Conservation (phyloP, 371 early-diverging fungal genomes). For the Rhizopus delemar region DNA sequence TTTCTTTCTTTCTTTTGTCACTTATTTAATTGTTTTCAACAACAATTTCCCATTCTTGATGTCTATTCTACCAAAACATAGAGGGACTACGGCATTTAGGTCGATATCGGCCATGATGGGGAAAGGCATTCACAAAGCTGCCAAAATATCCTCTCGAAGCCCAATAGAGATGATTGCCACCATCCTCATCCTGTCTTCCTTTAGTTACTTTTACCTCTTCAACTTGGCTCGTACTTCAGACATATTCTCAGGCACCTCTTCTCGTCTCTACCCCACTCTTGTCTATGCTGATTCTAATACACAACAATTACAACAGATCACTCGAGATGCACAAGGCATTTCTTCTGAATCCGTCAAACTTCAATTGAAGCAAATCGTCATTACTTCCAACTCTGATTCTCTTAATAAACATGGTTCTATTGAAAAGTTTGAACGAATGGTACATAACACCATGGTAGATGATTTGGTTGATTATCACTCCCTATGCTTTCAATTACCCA, state of each 20-base stretch:
- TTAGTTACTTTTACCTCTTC: constrained; percentile 77
- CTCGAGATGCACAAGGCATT: constrained; percentile 28
- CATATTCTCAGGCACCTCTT: constrained; percentile 58
- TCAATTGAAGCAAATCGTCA: constrained; percentile 54
- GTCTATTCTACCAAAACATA: constrained; percentile 21
- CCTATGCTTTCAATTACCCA: constrained; percentile 35
- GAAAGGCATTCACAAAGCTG: constrained; percentile 34
- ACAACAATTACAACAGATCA: constrained; percentile 34
- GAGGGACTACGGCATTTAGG: constrained; percentile 31
- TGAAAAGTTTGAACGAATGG: constrained; percentile 13
- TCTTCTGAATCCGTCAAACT: constrained; percentile 54
- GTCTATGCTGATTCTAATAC: constrained; percentile 48
- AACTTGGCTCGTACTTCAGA: constrained; percentile 72
- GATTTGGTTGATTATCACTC: constrained; percentile 33
- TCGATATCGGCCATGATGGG: constrained; percentile 31
- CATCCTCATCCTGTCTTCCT: constrained; percentile 72
- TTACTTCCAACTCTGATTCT: constrained; percentile 31
- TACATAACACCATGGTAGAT: constrained; percentile 53
- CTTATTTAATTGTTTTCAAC: not conserved
- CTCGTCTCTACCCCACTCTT: constrained; percentile 55
- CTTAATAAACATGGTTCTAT: no score
- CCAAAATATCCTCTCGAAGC: constrained; percentile 49
- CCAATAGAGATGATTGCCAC: constrained; percentile 84
- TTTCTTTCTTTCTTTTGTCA: not conserved
- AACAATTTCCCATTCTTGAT: constrained; percentile 6